Conservation (phyloP, 2,329 filamentous ascomycete species). For the Sporothrix variecibatus region DNA sequence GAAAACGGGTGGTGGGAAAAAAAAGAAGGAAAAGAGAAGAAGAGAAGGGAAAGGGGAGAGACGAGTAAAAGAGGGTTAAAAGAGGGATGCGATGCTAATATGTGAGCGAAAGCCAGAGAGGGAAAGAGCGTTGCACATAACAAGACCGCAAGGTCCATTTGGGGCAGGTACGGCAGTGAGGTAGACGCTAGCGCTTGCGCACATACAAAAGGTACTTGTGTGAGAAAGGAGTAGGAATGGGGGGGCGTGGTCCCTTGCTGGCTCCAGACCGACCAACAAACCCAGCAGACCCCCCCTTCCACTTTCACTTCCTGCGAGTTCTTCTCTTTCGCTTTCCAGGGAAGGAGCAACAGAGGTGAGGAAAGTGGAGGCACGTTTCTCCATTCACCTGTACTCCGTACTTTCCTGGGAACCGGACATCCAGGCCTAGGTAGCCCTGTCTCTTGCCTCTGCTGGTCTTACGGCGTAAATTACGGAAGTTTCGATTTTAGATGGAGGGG, state of each 20-base stretch:
- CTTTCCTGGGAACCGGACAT: neutral
- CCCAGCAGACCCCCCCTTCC: neutral
- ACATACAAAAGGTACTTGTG: slow-evolving; percentile 18
- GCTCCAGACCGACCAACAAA: neutral
- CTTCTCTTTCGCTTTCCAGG: neutral
- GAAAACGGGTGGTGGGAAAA: slow-evolving; percentile 5
- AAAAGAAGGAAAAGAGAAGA: neutral
- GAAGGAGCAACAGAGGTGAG: slow-evolving; percentile 12
- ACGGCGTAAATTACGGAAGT: slow-evolving; percentile 10
- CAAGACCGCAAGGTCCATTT: neutral
- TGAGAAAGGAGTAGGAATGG: slow-evolving; percentile 1
- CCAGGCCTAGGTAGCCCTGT: slow-evolving; percentile 10
- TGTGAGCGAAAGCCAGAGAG: slow-evolving; percentile 16
- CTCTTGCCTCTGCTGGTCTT: neutral
- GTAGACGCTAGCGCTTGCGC: neutral
- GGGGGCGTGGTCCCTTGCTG: slow-evolving; percentile 15
- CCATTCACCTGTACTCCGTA: neutral
- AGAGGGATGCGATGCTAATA: slow-evolving; percentile 14
- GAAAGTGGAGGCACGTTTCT: slow-evolving; percentile 6
- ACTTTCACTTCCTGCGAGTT: neutral
- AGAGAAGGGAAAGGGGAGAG: neutral
- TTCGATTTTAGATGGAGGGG: neutral
- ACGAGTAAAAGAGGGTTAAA: slow-evolving; percentile 4
- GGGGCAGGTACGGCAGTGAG: neutral
- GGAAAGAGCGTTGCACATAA: slow-evolving; percentile 12